Conservation (phyloP, 129 eudicot species). For the Gnaphalium uliginosum region DNA sequence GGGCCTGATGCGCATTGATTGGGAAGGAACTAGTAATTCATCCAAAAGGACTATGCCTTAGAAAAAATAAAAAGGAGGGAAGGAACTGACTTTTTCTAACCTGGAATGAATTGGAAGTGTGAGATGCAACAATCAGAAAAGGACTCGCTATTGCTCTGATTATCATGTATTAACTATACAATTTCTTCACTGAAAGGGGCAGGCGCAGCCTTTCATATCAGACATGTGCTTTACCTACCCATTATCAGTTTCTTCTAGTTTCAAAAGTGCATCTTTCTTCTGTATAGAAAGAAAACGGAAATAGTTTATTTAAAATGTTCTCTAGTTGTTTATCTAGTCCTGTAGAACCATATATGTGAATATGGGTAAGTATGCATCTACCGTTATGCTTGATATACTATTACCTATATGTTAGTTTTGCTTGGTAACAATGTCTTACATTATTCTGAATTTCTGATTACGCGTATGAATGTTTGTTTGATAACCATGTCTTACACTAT, state of each 20-base stretch:
- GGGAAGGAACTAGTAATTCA: too few relatives aligned
- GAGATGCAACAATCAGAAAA: neutral
- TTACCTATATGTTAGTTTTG: neutral
- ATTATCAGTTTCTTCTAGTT: too few relatives aligned
- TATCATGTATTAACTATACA: neutral
- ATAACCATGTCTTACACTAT: neutral
- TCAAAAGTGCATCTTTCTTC: neutral
- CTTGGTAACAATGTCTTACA: neutral
- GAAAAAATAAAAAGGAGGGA: neutral
- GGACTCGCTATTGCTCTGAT: neutral
- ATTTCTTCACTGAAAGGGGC: neutral
- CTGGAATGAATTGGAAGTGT: neutral
- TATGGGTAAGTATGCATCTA: constrained; percentile 1
- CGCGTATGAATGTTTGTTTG: neutral
- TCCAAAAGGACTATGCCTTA: neutral
- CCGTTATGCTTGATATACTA: neutral
- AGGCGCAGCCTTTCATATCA: constrained; percentile 6
- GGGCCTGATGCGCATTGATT: too few relatives aligned
- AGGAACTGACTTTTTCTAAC: neutral
- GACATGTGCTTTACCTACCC: constrained; percentile 8
- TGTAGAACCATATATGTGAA: neutral
- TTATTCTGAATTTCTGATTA: too few relatives aligned
- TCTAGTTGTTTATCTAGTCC: neutral
- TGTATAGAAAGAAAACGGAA: constrained; percentile 13
- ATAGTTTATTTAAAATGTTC: neutral